These are phyloP conservation scores for Trichoderma sp. DNA, from an alignment of 2,329 filamentous ascomycete genomes.

Conservation along the genomic window DNA sequence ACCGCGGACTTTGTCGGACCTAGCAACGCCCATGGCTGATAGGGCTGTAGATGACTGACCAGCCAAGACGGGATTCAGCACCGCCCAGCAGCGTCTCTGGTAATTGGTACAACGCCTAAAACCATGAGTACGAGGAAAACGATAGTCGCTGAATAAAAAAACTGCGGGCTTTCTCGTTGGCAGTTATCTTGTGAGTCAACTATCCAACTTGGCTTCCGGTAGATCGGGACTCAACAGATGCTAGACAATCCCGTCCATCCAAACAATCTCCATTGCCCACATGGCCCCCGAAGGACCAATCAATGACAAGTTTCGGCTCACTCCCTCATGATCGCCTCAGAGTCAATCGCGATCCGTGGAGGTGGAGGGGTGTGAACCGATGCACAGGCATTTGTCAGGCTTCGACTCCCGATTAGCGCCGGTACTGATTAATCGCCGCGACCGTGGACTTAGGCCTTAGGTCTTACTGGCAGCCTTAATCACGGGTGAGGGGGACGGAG, in stretches of 20 bases:
- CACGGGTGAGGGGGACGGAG: constrained; percentile 2
- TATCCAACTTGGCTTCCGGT: background rate
- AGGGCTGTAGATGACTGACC: constrained; percentile 1
- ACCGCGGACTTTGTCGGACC: background rate
- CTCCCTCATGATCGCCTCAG: constrained; percentile 9
- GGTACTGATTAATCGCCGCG: constrained; percentile 9
- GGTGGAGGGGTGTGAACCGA: constrained; percentile 10
- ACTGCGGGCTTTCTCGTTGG: background rate
- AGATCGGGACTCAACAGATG: background rate
- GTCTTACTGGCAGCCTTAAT: background rate
- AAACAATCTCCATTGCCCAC: background rate
- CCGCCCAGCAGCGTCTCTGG: background rate
- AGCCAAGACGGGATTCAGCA: background rate
- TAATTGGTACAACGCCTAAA: background rate
- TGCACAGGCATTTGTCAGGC: background rate
- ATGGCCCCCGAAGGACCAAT: background rate
- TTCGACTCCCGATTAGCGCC: constrained; percentile 2
- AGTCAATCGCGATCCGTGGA: background rate
- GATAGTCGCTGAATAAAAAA: background rate
- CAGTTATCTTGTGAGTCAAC: background rate
- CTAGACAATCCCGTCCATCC: background rate
- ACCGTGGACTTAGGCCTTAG: background rate
- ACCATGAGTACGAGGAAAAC: background rate
- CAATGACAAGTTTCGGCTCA: background rate
- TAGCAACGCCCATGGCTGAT: background rate